Evolutionary conservation across 2,329 filamentous ascomycete species (phyloP), one percentile per base, ranked within the genome.

Genomic region (Apiospora aurea): DNA sequence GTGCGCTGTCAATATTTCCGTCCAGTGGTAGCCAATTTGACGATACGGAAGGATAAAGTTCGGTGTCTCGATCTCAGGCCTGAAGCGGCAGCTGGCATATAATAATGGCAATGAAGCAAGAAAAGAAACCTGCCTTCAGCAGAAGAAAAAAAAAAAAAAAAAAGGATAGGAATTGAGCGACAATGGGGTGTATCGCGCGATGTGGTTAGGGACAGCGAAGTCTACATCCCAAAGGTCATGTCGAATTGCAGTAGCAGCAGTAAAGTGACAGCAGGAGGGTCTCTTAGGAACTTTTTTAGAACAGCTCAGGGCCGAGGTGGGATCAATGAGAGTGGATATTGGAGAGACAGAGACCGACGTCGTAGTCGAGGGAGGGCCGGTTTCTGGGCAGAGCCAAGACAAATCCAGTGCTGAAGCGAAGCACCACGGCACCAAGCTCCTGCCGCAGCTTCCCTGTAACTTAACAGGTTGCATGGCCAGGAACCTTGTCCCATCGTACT

Each of bases 211-310:
- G 57, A 64, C 53, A 41, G 34, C 29, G 21, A 64, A 8, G 29
- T 34, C 57, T n/a, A 64, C 57, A n/a, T 64, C 4, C 57, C 18
- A n/a, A 41, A n/a, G 49, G 49, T 26, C 49, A 51, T 1, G n/a
- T 24, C 8, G 10, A n/a, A 29, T 34, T 34, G 51, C 21, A 34
- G 51, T 21, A 18, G 51, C 18, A 57, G 51, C 18, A 57, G 10
- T 26, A 24, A 6, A 29, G 24, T 61, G 34, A 18, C 26, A 26
- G 29, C 34, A 41, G 57, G 41, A 64, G 57, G 57, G 57, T 64
- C 53, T 61, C 57, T 41, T 11, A 41, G 53, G 53, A 61, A 61
- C 46, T 49, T 49, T 49, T 49, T 49, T 49, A 49, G 53, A 61
- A 61, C 53, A 38, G 53, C 53, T 61, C 53, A 38, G 53, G 53